Evolutionary conservation across 495 filamentous ascomycete species (phyloP).

Genomic region (Daldinia concentrica): DNA sequence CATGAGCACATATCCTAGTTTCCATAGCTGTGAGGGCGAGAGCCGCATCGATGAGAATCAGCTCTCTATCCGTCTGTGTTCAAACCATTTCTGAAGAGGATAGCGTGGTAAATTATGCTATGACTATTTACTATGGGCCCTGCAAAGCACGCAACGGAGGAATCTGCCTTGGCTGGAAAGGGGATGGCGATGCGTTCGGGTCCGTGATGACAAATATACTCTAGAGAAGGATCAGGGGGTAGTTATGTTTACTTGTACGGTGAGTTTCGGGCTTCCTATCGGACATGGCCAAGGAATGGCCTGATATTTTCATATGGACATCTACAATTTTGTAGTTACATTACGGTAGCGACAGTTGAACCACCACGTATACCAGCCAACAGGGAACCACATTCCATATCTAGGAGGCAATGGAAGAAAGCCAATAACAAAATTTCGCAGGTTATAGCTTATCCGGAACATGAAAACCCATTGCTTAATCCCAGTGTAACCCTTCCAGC

Average conservation of each 20-base stretch:
- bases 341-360: conserved; percentile 35
- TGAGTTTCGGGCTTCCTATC: background rate
- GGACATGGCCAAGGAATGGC: conserved; percentile 8
- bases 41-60: conserved; percentile 3
- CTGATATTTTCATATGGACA: conserved; percentile 28
- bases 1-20: conserved; percentile 34
- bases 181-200: background rate
- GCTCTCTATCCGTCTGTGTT: conserved; percentile 4
- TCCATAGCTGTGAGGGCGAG: background rate
- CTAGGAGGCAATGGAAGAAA: conserved; percentile 12
- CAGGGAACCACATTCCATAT: conserved; percentile 8
- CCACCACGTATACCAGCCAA: conserved; percentile 22
- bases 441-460: background rate
- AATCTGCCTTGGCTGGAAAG: background rate
- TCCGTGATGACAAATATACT: background rate
- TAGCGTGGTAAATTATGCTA: background rate
- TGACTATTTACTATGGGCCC: background rate
- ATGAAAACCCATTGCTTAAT: conserved; percentile 14
- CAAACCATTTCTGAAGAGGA: conserved; percentile 3
- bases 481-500: background rate
- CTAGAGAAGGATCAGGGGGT: background rate
- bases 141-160: background rate
- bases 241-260: background rate
- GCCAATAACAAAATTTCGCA: conserved; percentile 11
- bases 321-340: conserved; percentile 37